These are phyloP conservation scores for Gossypium lobatum DNA, from an alignment of 441 rosid species.

Conservation along the genomic window DNA sequence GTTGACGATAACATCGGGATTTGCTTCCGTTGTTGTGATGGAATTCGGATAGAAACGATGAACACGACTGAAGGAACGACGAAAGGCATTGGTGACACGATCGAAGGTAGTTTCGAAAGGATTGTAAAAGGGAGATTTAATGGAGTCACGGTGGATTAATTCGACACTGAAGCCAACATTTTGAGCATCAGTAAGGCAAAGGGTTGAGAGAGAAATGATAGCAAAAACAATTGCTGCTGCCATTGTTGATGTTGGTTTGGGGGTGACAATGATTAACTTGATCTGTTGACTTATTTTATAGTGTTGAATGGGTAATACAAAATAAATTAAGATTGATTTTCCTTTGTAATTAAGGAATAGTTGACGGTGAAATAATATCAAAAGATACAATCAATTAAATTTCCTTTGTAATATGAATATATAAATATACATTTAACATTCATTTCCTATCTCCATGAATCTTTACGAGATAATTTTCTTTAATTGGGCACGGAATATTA, in stretches of 20 bases:
- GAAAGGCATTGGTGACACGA: not conserved
- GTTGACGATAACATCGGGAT: not conserved
- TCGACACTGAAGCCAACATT: conserved; percentile 16
- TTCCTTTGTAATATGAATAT: not conserved
- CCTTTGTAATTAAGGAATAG: not conserved
- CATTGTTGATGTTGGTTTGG: not conserved
- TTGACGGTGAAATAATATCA: not conserved
- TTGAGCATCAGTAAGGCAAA: not conserved
- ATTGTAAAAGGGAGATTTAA: conserved; percentile 21
- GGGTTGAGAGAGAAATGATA: not conserved
- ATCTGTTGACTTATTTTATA: not conserved
- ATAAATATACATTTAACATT: not conserved
- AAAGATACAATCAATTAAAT: not conserved
- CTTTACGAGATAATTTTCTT: not conserved
- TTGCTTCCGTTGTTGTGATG: not conserved
- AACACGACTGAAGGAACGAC: not conserved
- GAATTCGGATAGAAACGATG: not conserved
- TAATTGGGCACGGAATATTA: not conserved
- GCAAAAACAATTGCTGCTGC: not conserved
- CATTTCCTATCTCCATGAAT: not conserved
- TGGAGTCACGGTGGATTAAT: conserved; percentile 21
- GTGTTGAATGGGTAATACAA: not conserved
- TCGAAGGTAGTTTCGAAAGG: not conserved
- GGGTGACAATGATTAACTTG: not conserved
- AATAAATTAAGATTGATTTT: not conserved